A percentile compares a stretch with the other conserved stretches of the same genome.
These are phyloP conservation scores for Mimosa bimucronata DNA, from an alignment of 306 rosid genomes.

Conservation along the genomic window DNA sequence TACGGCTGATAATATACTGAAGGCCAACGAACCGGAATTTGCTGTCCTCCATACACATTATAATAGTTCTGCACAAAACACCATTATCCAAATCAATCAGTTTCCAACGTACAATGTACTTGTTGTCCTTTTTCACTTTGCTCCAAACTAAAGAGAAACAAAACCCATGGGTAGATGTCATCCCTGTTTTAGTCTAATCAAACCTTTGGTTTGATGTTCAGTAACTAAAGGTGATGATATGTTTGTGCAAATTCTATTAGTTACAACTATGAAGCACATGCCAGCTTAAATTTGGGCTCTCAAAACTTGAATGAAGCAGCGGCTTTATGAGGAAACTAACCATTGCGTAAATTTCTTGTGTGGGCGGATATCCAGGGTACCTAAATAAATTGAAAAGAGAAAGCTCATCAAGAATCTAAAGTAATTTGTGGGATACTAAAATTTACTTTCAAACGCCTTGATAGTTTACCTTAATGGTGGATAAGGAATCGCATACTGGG, in stretches of 20 bases:
- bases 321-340: constrained; percentile 47
- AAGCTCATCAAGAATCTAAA: constrained; percentile 31
- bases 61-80: constrained; percentile 50
- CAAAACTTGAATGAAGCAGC: background rate
- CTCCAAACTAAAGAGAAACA: background rate
- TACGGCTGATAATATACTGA: constrained; percentile 42
- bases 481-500: constrained; percentile 52
- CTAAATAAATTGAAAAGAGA: constrained; percentile 44
- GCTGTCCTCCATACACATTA: constrained; percentile 56
- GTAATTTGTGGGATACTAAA: constrained; percentile 9
- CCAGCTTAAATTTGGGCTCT: background rate
- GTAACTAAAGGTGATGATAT: background rate
- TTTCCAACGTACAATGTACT: background rate
- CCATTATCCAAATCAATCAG: constrained; percentile 21
- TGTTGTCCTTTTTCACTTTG: background rate
- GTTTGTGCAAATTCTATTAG: background rate
- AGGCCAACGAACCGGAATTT: constrained; percentile 36
- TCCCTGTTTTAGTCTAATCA: no score
- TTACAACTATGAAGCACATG: background rate
- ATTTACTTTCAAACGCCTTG: background rate
- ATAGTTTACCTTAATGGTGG: constrained; percentile 51
- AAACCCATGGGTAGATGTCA: background rate
- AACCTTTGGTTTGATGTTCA: background rate
- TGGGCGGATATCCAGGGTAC: constrained; percentile 52
- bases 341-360: constrained; percentile 50